phyloP scores from a whole-genome alignment of 208 protist species.

The Leishmania tarentolae region DNA sequence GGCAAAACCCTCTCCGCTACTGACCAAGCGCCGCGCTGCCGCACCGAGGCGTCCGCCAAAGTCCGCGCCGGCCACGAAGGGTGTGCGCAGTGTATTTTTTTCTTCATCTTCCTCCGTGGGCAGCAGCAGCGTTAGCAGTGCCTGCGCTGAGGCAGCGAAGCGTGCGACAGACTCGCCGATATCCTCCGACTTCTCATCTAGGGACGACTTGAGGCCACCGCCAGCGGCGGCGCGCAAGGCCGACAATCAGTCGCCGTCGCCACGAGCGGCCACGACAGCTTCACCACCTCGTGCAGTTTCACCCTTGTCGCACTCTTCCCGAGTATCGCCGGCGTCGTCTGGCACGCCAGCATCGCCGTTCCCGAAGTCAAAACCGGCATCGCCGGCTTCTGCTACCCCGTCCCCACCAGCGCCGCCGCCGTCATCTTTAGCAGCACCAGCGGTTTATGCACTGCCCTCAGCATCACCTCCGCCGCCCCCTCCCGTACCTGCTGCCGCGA shows the following conservation, averaged over 20 bases:
- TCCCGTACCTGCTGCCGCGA: background rate
- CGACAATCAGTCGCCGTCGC: background rate
- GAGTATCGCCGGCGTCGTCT: background rate
- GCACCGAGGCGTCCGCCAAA: background rate
- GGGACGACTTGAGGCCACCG: background rate
- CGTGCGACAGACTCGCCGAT: background rate
- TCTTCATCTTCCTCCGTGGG: constrained; percentile 1
- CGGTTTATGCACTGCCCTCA: background rate
- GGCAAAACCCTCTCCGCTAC: background rate
- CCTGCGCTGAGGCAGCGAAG: background rate
- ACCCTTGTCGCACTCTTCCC: background rate
- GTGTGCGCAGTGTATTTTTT: background rate
- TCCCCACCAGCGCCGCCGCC: constrained; percentile 5
- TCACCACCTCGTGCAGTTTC: background rate
- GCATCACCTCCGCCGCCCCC: background rate
- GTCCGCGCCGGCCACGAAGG: background rate
- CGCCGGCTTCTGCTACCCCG: background rate
- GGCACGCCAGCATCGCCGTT: background rate
- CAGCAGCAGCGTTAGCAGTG: background rate
- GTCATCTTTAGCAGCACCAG: background rate
- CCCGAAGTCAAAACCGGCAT: constrained; percentile 2
- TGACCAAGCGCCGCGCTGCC: background rate
- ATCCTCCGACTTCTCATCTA: background rate
- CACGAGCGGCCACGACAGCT: background rate
- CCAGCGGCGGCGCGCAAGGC: background rate